phyloP scores from a whole-genome alignment of 2,329 filamentous ascomycete genomes.

The Cryphonectria nitschkei region DNA sequence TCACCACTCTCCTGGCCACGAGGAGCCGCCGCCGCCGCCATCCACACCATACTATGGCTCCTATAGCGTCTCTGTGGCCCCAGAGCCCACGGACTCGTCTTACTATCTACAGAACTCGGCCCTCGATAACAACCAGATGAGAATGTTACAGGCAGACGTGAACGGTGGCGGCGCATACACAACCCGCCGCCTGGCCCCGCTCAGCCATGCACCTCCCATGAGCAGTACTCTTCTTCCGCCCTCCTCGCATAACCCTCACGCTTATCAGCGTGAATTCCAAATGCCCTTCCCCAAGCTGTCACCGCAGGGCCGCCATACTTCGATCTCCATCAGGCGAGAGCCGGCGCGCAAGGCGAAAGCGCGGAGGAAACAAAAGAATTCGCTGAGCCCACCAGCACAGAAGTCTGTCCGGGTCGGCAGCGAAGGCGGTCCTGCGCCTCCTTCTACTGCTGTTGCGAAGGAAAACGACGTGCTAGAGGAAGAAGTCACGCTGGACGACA shows the following conservation, averaged over 20 bases:
- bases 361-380: constrained; percentile 8
- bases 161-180: constrained; percentile 17
- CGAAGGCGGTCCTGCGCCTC: not conserved
- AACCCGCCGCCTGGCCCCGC: constrained; percentile 22
- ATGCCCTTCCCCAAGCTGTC: constrained; percentile 22
- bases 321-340: constrained; percentile 16
- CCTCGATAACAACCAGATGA: not conserved
- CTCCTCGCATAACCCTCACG: not conserved
- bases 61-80: constrained; percentile 42
- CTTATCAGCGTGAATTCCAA: constrained; percentile 21
- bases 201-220: constrained; percentile 10
- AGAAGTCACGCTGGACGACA: constrained; percentile 44
- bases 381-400: constrained; percentile 14
- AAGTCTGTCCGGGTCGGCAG: constrained; percentile 4
- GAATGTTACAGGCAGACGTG: constrained; percentile 14
- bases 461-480: constrained; percentile 13
- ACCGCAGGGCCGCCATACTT: constrained; percentile 12
- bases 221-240: constrained; percentile 6
- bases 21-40: constrained; percentile 32
- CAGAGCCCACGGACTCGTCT: constrained; percentile 15
- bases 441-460: no score
- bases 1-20: constrained; percentile 38
- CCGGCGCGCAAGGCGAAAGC: constrained; percentile 20
- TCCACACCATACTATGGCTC: constrained; percentile 41
- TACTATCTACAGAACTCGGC: constrained; percentile 12